Evolutionary conservation across 768 basidiomycete species (phyloP), one percentile per base, ranked within the genome.

Genomic region (Leccinum olivaceopallidum): DNA sequence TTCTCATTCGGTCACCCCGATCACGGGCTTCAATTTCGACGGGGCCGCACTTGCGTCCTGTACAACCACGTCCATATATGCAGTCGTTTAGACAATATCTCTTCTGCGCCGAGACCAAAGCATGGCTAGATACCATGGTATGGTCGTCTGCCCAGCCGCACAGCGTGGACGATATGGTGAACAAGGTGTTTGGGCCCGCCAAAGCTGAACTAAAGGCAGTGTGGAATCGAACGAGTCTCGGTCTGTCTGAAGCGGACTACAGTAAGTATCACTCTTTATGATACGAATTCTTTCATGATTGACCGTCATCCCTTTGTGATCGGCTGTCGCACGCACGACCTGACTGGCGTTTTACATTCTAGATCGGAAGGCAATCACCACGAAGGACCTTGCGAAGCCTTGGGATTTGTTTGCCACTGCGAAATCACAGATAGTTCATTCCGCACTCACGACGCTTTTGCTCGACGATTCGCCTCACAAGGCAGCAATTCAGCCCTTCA

Each of bases 111-210:
- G 64, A 77, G 18, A 90, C 86, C n/a, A 77, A 73, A 36, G 66
- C 67, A 14, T 92, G 90, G 88, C 79, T 93, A 20, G 89, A 92
- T 60, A 86, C 88, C 5, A 94, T 94, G 89, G 83, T 95, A 5
- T 95, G 92, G 92, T 90, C 88, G 68, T 90, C 88, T 3, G 92
- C 92, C 5, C 90, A 92, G 68, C 90, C 91, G 2, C 86, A 87
- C 54, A 91, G 84, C 68, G 92, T 92, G 9, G 72, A 75, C 0
- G 85, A 87, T 65, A 94, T 94, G 92, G 87, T 90, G 0, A 70
- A 81, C 22, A 78, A 77, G 37, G 80, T 81, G 36, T 92, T 93
- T 69, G 83, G 79, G 12, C 66, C 74, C 5, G 56, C 71, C 0
- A 68, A 73, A 28, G 74, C 75, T 55, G 66, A 71, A 18, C 73